phyloP scores from a whole-genome alignment of 495 filamentous ascomycete species.

The Penicillium nucicola region DNA sequence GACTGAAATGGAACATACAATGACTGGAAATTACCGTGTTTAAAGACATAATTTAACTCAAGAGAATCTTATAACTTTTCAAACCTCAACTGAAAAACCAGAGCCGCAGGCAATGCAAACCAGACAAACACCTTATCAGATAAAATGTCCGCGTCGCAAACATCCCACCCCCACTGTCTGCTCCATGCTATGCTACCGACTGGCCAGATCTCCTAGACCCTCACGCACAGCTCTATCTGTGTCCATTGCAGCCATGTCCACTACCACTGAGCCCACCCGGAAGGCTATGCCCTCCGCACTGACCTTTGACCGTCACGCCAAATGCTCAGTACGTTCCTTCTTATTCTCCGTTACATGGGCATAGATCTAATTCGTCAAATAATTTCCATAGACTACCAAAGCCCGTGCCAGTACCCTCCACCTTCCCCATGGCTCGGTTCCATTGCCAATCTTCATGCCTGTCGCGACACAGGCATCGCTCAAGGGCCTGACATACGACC shows the following conservation, averaged over 20 bases:
- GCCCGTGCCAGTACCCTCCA: conserved; percentile 87
- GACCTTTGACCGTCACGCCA: conserved; percentile 74
- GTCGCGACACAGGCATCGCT: conserved; percentile 96
- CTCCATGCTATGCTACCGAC: conserved; percentile 21
- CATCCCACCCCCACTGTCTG: conserved; percentile 2
- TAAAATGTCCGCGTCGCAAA: conserved; percentile 17
- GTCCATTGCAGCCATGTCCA: conserved; percentile 37
- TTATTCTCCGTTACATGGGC: background rate
- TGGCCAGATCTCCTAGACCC: conserved; percentile 7
- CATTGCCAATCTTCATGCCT: conserved; percentile 94
- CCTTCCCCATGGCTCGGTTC: conserved; percentile 87
- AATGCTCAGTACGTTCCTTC: conserved; percentile 68
- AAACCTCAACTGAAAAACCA: background rate
- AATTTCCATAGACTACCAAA: conserved; percentile 72
- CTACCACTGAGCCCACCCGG: conserved; percentile 18
- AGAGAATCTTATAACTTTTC: too few relatives aligned
- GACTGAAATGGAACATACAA: too few relatives aligned
- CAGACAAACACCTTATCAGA: conserved; percentile 25
- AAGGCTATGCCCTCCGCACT: conserved; percentile 69
- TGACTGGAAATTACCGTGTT: too few relatives aligned
- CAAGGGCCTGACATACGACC: conserved; percentile 90
- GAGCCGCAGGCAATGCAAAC: conserved; percentile 18
- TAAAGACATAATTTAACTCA: too few relatives aligned
- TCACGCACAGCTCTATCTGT: background rate
- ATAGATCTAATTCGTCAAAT: background rate